Conservation (phyloP, 2,329 filamentous ascomycete genomes). For the Clarireedia monteithiana region DNA sequence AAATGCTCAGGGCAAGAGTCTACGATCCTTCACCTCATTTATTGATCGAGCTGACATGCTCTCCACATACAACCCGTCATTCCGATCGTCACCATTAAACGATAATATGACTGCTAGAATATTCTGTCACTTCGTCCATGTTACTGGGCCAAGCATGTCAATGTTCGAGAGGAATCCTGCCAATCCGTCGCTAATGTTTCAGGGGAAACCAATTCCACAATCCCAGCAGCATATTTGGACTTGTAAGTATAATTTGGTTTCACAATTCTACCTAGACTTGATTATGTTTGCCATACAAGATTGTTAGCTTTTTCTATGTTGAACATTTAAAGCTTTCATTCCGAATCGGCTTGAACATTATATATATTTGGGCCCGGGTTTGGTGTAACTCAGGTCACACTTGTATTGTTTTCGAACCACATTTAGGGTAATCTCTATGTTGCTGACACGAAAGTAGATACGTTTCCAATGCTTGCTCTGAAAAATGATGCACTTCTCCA, state of each 20-base stretch:
- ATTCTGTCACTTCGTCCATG: conserved; percentile 87
- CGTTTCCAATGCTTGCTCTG: conserved; percentile 74
- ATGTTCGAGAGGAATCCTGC: conserved; percentile 77
- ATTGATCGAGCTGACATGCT: conserved; percentile 40
- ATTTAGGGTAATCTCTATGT: background rate
- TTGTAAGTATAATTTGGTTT: conserved; percentile 35
- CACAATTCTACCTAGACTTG: too few species aligned
- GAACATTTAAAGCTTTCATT: background rate
- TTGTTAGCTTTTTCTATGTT: background rate
- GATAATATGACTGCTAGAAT: conserved; percentile 74
- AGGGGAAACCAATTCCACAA: conserved; percentile 50
- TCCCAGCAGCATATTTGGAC: conserved; percentile 60
- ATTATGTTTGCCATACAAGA: background rate
- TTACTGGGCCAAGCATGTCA: conserved; percentile 79
- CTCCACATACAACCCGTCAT: conserved; percentile 58
- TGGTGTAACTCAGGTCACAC: too few species aligned
- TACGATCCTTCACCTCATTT: conserved; percentile 40
- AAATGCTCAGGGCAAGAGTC: conserved; percentile 27
- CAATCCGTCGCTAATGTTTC: conserved; percentile 61
- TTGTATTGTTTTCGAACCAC: background rate
- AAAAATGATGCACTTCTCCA: conserved; percentile 83
- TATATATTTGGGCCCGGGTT: too few species aligned
- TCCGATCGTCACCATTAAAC: conserved; percentile 63
- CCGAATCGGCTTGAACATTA: too few species aligned
- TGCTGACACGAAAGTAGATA: conserved; percentile 43